phyloP scores from a whole-genome alignment of 495 filamentous ascomycete genomes.

The Glonium stellatum region DNA sequence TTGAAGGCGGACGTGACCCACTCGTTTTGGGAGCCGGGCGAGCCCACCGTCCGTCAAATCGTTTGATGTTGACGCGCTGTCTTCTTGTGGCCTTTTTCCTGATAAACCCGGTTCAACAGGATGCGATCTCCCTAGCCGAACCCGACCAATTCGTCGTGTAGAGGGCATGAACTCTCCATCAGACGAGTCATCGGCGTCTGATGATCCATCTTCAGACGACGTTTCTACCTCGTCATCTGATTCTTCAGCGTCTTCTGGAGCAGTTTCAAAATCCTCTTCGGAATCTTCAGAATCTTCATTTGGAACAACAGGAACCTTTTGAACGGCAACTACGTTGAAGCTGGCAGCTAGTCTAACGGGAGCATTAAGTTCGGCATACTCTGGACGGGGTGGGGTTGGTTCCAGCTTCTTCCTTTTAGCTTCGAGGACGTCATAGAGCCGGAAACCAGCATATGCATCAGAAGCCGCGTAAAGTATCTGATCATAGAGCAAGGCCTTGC shows the following conservation, averaged over 20 bases:
- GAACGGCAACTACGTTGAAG: neutral
- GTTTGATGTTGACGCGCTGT: neutral
- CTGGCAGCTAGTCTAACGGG: conserved; percentile 1
- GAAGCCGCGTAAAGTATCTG: conserved; percentile 35
- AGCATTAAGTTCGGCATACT: conserved; percentile 11
- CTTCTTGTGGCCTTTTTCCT: neutral
- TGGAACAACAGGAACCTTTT: neutral
- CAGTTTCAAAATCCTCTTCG: conserved; percentile 20
- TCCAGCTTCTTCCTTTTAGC: conserved; percentile 30
- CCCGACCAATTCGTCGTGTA: neutral
- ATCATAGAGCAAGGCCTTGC: conserved; percentile 21
- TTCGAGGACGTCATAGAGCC: conserved; percentile 35
- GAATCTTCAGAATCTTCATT: conserved; percentile 23
- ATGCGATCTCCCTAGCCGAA: neutral
- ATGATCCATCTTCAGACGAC: neutral
- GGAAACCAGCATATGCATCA: conserved; percentile 37
- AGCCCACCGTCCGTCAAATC: conserved; percentile 3
- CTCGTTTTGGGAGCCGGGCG: neutral
- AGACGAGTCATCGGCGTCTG: neutral
- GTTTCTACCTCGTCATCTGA: neutral
- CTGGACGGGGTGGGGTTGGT: conserved; percentile 32
- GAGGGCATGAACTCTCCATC: neutral
- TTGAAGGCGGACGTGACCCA: conserved; percentile 13
- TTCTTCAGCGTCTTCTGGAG: conserved; percentile 18
- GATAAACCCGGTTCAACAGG: neutral